A percentile compares a stretch with the other conserved stretches of the same genome.
These are phyloP conservation scores for Aspergillus costaricaensis DNA, from an alignment of 2,329 filamentous ascomycete species.

Conservation along the genomic window DNA sequence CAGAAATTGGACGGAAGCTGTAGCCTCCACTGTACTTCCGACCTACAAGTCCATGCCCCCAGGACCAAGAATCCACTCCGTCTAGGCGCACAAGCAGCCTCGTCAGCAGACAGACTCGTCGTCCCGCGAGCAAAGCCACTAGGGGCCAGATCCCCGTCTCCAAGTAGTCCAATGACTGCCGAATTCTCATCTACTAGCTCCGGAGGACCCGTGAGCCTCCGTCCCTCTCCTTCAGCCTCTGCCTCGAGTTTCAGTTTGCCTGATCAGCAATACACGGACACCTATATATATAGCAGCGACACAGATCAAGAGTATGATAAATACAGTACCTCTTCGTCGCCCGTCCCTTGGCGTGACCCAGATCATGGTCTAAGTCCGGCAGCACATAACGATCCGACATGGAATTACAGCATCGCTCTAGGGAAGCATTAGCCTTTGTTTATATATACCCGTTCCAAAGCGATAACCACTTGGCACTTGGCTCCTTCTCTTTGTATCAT, in stretches of 20 bases:
- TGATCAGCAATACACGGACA: slow-evolving; percentile 6
- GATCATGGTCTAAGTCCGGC: slow-evolving; percentile 13
- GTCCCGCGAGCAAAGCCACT: slow-evolving; percentile 12
- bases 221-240: slow-evolving; percentile 12
- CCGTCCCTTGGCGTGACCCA: slow-evolving; percentile 14
- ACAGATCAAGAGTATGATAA: slow-evolving; percentile 18
- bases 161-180: not conserved
- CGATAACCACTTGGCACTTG: not conserved
- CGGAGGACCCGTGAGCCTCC: slow-evolving; percentile 11
- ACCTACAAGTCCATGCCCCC: slow-evolving; percentile 12
- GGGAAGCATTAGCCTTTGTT: not conserved
- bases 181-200: slow-evolving; percentile 3
- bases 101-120: not conserved
- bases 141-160: slow-evolving; percentile 5
- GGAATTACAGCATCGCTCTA: slow-evolving; percentile 18
- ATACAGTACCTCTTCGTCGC: slow-evolving; percentile 9
- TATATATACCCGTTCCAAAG: not conserved
- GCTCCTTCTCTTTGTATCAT: not conserved
- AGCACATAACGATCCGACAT: slow-evolving; percentile 18
- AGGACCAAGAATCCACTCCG: slow-evolving; percentile 1
- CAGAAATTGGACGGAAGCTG: slow-evolving; percentile 13
- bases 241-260: slow-evolving; percentile 14
- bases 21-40: slow-evolving; percentile 20
- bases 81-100: not conserved
- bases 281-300: slow-evolving; percentile 17